phyloP scores from a whole-genome alignment of 2,329 filamentous ascomycete genomes.

The Claviceps sp. region DNA sequence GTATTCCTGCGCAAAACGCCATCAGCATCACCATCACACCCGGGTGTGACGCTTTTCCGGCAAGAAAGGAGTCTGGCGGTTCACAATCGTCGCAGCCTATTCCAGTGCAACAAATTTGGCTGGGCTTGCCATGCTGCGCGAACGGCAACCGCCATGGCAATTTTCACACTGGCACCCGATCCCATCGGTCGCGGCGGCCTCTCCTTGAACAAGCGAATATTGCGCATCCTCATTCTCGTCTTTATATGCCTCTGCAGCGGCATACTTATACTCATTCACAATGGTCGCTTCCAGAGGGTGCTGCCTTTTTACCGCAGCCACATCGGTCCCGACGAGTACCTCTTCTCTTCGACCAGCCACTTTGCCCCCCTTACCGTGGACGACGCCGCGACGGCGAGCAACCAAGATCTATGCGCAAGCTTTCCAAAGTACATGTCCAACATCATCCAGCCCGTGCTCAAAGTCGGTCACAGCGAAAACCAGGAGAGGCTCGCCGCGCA shows the following conservation, averaged over 20 bases:
- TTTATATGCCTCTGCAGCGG: conserved; percentile 12
- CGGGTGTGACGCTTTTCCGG: too few species aligned
- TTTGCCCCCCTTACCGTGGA: conserved; percentile 18
- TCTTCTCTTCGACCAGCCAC: conserved; percentile 16
- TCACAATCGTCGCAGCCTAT: background rate
- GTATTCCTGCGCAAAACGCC: too few species aligned
- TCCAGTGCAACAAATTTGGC: background rate
- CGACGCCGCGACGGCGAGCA: conserved; percentile 10
- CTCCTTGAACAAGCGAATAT: conserved; percentile 19
- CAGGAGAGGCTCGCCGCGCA: conserved; percentile 23
- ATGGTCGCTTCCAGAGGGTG: background rate
- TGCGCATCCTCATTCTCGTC: conserved; percentile 15
- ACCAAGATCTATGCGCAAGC: conserved; percentile 16
- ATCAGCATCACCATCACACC: too few species aligned
- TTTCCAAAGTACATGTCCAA: conserved; percentile 20
- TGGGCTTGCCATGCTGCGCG: conserved; percentile 1
- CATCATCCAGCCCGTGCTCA: conserved; percentile 19
- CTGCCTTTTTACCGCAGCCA: conserved; percentile 11
- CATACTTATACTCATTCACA: background rate
- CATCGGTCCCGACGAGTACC: conserved; percentile 15
- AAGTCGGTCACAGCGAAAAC: conserved; percentile 19
- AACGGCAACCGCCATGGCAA: conserved; percentile 1
- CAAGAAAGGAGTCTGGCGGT: too few species aligned
- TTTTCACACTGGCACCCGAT: conserved; percentile 2
- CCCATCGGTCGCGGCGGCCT: conserved; percentile 5